phyloP scores from a whole-genome alignment of 371 early-diverging fungal genomes.

The Dichotomocladium elegans region DNA sequence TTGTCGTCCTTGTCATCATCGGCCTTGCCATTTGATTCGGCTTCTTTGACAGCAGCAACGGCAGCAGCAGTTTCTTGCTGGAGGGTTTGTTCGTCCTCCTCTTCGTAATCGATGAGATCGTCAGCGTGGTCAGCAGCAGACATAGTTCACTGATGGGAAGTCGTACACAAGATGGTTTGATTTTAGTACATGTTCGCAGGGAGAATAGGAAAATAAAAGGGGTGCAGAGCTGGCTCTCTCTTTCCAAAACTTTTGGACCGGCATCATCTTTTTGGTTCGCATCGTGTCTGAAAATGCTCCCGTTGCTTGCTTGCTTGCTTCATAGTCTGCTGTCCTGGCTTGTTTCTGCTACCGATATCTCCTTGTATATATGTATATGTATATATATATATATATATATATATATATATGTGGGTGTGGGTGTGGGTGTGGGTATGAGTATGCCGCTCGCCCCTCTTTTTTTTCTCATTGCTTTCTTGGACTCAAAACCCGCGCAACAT shows the following conservation, averaged over 20 bases:
- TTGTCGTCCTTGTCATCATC: constrained; percentile 63
- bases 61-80: constrained; percentile 39
- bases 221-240: background rate
- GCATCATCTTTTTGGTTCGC: too few species aligned
- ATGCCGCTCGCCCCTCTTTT: too few species aligned
- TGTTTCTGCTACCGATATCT: too few species aligned
- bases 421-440: too few species aligned
- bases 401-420: too few species aligned
- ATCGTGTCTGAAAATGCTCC: background rate
- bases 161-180: background rate
- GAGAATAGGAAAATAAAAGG: background rate
- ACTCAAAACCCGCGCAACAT: too few species aligned
- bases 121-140: constrained; percentile 73
- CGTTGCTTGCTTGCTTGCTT: too few species aligned
- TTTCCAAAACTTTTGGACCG: background rate
- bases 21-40: constrained; percentile 20
- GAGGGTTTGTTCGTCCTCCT: constrained; percentile 71
- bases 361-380: too few species aligned
- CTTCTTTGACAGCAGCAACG: constrained; percentile 2
- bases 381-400: too few species aligned
- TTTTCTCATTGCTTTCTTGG: too few species aligned
- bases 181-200: constrained; percentile 4
- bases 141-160: constrained; percentile 22
- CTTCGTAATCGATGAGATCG: constrained; percentile 96
- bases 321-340: too few species aligned